phyloP scores from a whole-genome alignment of 768 basidiomycete species.

The Zangia roseola region DNA sequence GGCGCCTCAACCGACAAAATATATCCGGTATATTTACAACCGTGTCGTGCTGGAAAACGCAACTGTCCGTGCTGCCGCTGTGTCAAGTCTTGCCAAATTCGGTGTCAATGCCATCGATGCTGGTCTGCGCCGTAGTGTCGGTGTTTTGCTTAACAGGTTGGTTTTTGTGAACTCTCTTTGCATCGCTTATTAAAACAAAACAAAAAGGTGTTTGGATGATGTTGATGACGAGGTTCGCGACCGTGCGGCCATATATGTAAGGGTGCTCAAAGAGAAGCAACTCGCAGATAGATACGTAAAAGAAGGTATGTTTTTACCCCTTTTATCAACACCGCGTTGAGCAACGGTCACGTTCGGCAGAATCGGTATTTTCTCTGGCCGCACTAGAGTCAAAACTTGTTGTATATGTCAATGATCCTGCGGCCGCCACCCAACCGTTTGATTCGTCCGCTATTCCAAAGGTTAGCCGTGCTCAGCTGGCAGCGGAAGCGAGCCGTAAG shows the following conservation, averaged over 20 bases:
- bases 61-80: conserved; percentile 95
- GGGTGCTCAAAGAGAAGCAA: conserved; percentile 72
- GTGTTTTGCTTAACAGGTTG: conserved; percentile 83
- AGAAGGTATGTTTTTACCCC: conserved; percentile 63
- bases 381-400: conserved; percentile 89
- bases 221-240: conserved; percentile 99
- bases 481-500: conserved; percentile 85
- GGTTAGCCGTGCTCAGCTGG: conserved; percentile 89
- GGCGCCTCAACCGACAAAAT: conserved; percentile 95
- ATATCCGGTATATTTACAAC: conserved; percentile 99
- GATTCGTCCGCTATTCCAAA: conserved; percentile 87
- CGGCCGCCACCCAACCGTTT: conserved; percentile 70
- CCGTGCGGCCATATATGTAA: conserved; percentile 92
- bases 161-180: conserved; percentile 4
- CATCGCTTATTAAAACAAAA: conserved; percentile 10
- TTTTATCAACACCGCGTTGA: background rate
- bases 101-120: conserved; percentile 85
- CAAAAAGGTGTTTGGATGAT: conserved; percentile 93
- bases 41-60: conserved; percentile 98
- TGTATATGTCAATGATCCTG: conserved; percentile 86
- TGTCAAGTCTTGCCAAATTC: conserved; percentile 93
- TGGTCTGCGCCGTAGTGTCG: conserved; percentile 79
- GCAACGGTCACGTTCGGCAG: conserved; percentile 40
- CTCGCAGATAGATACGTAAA: conserved; percentile 87
- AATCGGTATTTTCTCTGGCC: conserved; percentile 90